A percentile compares a stretch with the other conserved stretches of the same genome.
These are phyloP conservation scores for Clohesyomyces aquaticus DNA, from an alignment of 495 filamentous ascomycete species.

Conservation along the genomic window DNA sequence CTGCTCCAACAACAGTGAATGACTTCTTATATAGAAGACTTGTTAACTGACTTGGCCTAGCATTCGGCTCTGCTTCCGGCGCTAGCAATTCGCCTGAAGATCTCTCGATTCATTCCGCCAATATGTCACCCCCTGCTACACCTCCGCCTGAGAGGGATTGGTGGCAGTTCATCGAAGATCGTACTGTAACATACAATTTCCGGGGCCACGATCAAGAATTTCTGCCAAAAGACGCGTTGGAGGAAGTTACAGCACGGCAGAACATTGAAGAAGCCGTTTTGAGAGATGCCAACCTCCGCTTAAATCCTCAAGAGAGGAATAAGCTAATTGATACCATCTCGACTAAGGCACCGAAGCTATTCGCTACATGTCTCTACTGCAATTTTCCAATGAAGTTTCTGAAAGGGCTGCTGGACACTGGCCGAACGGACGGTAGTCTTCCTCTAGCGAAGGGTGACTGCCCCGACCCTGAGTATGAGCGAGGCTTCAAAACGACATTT, in stretches of 20 bases:
- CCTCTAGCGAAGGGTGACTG: not conserved
- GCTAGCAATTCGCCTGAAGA: too few species aligned
- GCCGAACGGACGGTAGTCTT: slow-evolving; percentile 4
- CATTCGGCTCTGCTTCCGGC: too few species aligned
- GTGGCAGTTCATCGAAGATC: not conserved
- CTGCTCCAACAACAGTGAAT: too few species aligned
- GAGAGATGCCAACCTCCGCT: not conserved
- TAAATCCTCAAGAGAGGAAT: not conserved
- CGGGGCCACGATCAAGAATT: slow-evolving; percentile 1
- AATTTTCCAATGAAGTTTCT: slow-evolving; percentile 8
- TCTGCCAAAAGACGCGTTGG: slow-evolving; percentile 5
- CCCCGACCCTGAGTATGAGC: not conserved
- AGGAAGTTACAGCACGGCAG: not conserved
- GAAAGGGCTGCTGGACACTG: slow-evolving; percentile 7
- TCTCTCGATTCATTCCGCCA: too few species aligned
- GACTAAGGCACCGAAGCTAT: not conserved
- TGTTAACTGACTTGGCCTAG: too few species aligned
- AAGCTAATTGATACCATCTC: not conserved
- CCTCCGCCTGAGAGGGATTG: too few species aligned
- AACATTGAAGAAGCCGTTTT: slow-evolving; percentile 10
- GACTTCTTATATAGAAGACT: too few species aligned
- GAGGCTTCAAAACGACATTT: not conserved
- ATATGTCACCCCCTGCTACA: too few species aligned
- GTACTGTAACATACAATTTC: slow-evolving; percentile 2
- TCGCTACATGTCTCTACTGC: slow-evolving; percentile 8